phyloP scores from a whole-genome alignment of 192 early-diverging fungal species.

The Gonapodya sp. region DNA sequence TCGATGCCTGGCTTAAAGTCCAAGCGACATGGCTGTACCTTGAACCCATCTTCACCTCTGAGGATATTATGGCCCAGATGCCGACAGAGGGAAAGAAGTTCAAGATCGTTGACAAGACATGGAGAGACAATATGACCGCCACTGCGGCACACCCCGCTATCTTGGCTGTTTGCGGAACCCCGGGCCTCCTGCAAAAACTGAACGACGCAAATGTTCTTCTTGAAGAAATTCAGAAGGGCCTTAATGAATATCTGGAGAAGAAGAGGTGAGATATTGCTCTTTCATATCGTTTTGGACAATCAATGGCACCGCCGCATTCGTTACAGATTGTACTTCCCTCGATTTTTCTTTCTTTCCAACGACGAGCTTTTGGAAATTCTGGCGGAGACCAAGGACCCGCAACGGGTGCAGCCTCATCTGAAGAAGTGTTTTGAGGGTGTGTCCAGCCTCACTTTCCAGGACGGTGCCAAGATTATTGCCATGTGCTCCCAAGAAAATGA shows the following conservation, averaged over 20 bases:
- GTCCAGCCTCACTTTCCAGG: slow-evolving; percentile 46
- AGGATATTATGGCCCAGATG: slow-evolving; percentile 59
- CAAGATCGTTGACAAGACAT: slow-evolving; percentile 47
- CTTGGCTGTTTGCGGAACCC: slow-evolving; percentile 39
- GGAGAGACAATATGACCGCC: slow-evolving; percentile 49
- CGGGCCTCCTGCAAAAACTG: slow-evolving; percentile 36
- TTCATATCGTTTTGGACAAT: not conserved
- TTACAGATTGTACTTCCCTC: slow-evolving; percentile 40
- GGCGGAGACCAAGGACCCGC: slow-evolving; percentile 46
- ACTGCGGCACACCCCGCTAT: slow-evolving; percentile 30
- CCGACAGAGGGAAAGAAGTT: slow-evolving; percentile 51
- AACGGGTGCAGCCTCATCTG: slow-evolving; percentile 47
- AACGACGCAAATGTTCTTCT: slow-evolving; percentile 46
- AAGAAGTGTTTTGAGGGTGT: slow-evolving; percentile 58
- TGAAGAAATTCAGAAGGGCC: slow-evolving; percentile 50
- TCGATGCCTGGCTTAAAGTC: slow-evolving; percentile 53
- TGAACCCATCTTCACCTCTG: slow-evolving; percentile 51
- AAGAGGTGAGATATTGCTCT: slow-evolving; percentile 23
- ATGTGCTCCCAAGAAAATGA: slow-evolving; percentile 51
- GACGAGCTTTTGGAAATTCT: slow-evolving; percentile 58
- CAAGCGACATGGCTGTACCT: slow-evolving; percentile 53
- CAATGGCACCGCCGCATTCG: too few relatives aligned
- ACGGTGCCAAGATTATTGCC: slow-evolving; percentile 38
- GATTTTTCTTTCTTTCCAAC: slow-evolving; percentile 55
- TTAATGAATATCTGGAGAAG: slow-evolving; percentile 51